Percentiles rank a stretch among this genome's conserved stretches.
Conservation (phyloP, 345 rosid genomes). For the Sisymbrium irio region DNA sequence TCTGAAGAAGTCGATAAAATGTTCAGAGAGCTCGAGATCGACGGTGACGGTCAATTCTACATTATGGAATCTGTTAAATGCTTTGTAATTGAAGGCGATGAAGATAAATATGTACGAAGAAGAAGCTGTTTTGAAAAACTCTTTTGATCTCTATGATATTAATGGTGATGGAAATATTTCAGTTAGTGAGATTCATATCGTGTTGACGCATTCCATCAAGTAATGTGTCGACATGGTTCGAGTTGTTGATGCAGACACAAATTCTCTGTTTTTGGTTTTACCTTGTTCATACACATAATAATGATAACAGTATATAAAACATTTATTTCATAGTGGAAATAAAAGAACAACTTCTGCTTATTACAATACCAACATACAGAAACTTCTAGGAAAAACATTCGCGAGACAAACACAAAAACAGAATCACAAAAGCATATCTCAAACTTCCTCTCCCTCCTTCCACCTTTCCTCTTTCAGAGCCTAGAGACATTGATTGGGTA, state of each 20-base stretch:
- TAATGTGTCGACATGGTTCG: conserved; percentile 4
- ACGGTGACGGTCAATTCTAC: conserved; percentile 13
- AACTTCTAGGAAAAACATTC: neutral
- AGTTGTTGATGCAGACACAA: neutral
- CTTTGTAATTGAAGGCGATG: neutral
- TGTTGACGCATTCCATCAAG: neutral
- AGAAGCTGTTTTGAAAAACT: neutral
- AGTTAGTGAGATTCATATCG: conserved; percentile 8
- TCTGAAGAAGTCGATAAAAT: conserved; percentile 14
- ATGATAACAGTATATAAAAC: conserved; percentile 4
- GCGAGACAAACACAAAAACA: conserved; percentile 5
- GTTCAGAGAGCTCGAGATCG: conserved; percentile 15
- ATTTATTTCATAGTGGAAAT: conserved; percentile 25
- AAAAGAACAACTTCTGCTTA: conserved; percentile 11
- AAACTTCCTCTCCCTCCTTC: neutral
- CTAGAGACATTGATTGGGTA: conserved; percentile 51
- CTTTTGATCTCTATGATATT: conserved; percentile 24
- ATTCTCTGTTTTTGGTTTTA: neutral
- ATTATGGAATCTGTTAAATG: neutral
- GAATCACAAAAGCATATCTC: conserved; percentile 1
- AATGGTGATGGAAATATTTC: conserved; percentile 29
- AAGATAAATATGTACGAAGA: neutral
- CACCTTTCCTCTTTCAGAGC: conserved; percentile 42
- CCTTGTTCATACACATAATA: neutral
- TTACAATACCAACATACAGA: conserved; percentile 24